Conservation (phyloP, 2,329 filamentous ascomycete species). For the Fusarium sp. region DNA sequence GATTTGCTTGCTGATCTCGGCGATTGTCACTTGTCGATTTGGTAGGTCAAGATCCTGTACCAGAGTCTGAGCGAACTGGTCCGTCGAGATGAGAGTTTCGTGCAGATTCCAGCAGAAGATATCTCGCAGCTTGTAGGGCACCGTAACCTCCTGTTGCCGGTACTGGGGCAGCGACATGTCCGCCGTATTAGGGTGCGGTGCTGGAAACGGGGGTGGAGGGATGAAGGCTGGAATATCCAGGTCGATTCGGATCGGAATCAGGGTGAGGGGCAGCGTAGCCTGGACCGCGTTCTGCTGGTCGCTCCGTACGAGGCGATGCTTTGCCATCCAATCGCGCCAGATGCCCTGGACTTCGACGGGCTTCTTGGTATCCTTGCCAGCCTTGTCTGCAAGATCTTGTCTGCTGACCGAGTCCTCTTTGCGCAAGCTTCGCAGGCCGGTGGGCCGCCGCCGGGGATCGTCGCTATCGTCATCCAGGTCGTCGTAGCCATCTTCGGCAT, state of each 20-base stretch:
- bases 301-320: conserved; percentile 70
- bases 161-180: conserved; percentile 86
- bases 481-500: conserved; percentile 96
- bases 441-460: conserved; percentile 82
- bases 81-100: conserved; percentile 92
- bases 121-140: conserved; percentile 91
- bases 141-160: conserved; percentile 82
- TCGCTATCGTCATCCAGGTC: conserved; percentile 83
- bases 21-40: conserved; percentile 77
- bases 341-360: conserved; percentile 91
- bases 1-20: conserved; percentile 93
- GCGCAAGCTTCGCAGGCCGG: conserved; percentile 86
- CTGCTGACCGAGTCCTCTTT: conserved; percentile 79
- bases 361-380: conserved; percentile 84
- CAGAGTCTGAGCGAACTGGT: conserved; percentile 92
- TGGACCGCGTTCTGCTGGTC: conserved; percentile 75
- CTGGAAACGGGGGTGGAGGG: conserved; percentile 76
- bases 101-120: conserved; percentile 99
- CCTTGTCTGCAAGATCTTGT: conserved; percentile 78
- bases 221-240: conserved; percentile 88
- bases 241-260: conserved; percentile 97
- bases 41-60: conserved; percentile 96
- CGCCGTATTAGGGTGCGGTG: conserved; percentile 73
- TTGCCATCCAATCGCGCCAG: conserved; percentile 96
- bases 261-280: conserved; percentile 85